Evolutionary conservation across 2,329 filamentous ascomycete species (phyloP).

Genomic region (Aureobasidium mangrovei): DNA sequence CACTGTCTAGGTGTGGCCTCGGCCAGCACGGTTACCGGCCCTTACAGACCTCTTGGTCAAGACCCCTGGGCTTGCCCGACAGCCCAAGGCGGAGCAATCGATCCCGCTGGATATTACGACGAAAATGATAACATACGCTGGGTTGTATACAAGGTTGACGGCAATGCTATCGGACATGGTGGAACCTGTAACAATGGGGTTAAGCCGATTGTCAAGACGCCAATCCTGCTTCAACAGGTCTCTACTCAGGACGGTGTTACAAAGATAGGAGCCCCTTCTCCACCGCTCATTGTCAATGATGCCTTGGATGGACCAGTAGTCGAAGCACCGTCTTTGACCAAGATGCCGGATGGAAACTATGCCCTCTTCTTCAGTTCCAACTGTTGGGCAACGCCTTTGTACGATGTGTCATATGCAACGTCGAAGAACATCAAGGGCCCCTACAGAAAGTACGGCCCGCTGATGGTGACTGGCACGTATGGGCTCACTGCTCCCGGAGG

Average conservation of each 20-base stretch:
- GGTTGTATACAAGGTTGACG: constrained; percentile 20
- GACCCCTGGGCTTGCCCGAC: constrained; percentile 23
- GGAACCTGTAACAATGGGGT: constrained; percentile 17
- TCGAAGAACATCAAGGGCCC: constrained; percentile 15
- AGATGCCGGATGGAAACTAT: constrained; percentile 18
- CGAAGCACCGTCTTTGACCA: constrained; percentile 25
- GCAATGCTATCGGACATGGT: constrained; percentile 17
- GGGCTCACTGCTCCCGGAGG: constrained; percentile 25
- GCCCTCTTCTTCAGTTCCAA: constrained; percentile 18
- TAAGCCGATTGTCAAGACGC: constrained; percentile 17
- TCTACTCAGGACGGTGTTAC: constrained; percentile 19
- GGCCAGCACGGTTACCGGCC: constrained; percentile 19
- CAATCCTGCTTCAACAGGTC: constrained; percentile 19
- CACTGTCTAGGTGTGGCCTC: constrained; percentile 25
- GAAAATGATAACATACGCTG: constrained; percentile 16
- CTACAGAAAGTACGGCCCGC: constrained; percentile 20
- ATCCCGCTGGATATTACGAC: constrained; percentile 22
- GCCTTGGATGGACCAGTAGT: constrained; percentile 25
- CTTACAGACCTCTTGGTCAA: constrained; percentile 21
- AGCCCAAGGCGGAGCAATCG: constrained; percentile 23
- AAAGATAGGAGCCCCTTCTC: constrained; percentile 17
- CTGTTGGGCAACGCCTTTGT: constrained; percentile 17
- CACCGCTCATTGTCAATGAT: constrained; percentile 22
- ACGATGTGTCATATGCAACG: constrained; percentile 18
- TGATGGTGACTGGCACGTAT: constrained; percentile 21